phyloP scores from a whole-genome alignment of 257 asterid genomes.

The Thymus quinquecostatus region DNA sequence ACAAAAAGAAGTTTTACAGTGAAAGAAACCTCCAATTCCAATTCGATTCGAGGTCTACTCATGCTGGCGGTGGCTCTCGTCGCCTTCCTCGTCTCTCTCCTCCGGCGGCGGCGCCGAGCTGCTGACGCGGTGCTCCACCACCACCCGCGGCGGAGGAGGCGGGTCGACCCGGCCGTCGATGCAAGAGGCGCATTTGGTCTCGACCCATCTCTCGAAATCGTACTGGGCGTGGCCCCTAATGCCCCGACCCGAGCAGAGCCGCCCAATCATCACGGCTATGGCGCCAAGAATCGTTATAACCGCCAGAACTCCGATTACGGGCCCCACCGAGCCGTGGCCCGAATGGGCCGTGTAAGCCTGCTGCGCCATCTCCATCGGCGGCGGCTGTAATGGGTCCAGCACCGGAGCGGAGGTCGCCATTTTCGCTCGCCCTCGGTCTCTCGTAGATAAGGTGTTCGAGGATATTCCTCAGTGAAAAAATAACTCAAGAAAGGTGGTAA shows the following conservation, averaged over 20 bases:
- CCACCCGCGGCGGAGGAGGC: slow-evolving; percentile 53
- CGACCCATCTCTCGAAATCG: slow-evolving; percentile 87
- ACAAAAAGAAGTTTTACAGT: slow-evolving; percentile 19
- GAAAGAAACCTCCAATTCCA: slow-evolving; percentile 26
- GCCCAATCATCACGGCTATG: slow-evolving; percentile 77
- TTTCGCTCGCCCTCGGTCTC: background rate
- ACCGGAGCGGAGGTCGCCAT: slow-evolving; percentile 53
- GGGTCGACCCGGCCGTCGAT: slow-evolving; percentile 76
- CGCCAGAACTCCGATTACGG: slow-evolving; percentile 81
- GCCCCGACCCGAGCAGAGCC: slow-evolving; percentile 80
- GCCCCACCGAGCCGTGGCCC: slow-evolving; percentile 77
- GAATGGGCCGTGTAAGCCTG: slow-evolving; percentile 55
- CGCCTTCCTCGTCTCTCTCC: slow-evolving; percentile 33
- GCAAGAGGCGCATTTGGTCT: slow-evolving; percentile 81
- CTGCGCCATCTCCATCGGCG: slow-evolving; percentile 60
- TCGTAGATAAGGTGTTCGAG: slow-evolving; percentile 15
- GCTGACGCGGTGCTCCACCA: slow-evolving; percentile 44
- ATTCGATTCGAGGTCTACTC: slow-evolving; percentile 39
- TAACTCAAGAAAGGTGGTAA: background rate
- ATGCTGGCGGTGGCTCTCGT: slow-evolving; percentile 32
- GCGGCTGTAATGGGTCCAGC: slow-evolving; percentile 54
- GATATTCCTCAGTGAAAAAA: slow-evolving; percentile 31
- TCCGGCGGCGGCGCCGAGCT: slow-evolving; percentile 38
- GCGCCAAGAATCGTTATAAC: slow-evolving; percentile 67
- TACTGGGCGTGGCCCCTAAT: slow-evolving; percentile 67